These are phyloP conservation scores for Stropharia rugosoannulata DNA, from an alignment of 768 basidiomycete genomes.

Conservation along the genomic window DNA sequence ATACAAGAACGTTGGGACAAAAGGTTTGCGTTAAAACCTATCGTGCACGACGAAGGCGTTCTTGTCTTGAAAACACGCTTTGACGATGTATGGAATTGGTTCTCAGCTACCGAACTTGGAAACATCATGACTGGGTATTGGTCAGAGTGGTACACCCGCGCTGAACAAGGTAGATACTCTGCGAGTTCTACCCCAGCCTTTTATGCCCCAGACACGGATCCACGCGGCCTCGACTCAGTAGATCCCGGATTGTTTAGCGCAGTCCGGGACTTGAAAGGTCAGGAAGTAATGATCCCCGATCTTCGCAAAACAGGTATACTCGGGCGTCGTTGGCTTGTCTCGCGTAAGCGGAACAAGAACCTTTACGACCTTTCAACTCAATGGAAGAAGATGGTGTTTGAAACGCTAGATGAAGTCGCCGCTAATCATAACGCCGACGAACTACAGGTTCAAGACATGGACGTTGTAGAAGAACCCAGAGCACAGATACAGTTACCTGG, in stretches of 20 bases:
- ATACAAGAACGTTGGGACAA: constrained; percentile 27
- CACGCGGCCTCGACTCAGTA: neutral
- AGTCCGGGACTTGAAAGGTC: neutral
- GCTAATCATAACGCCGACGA: neutral
- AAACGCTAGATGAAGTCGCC: constrained; percentile 5
- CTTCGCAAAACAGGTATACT: neutral
- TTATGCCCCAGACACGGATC: neutral
- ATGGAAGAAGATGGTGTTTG: constrained; percentile 12
- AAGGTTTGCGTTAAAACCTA: constrained; percentile 11
- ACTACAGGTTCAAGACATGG: neutral
- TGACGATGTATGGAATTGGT: constrained; percentile 33
- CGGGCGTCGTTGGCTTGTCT: constrained; percentile 11
- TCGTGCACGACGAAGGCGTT: constrained; percentile 14
- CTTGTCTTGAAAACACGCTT: constrained; percentile 30
- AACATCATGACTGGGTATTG: constrained; percentile 25
- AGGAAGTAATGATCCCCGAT: neutral
- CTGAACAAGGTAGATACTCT: neutral
- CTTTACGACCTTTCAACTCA: constrained; percentile 7
- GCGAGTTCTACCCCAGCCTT: neutral
- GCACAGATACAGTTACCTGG: neutral
- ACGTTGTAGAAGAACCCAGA: neutral
- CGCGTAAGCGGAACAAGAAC: constrained; percentile 4
- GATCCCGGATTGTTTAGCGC: neutral
- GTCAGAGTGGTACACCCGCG: constrained; percentile 15
- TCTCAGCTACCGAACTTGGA: constrained; percentile 27